Base-by-base conservation (phyloP, 257 asterid species). In the Fraxinus pennsylvanica region DNA sequence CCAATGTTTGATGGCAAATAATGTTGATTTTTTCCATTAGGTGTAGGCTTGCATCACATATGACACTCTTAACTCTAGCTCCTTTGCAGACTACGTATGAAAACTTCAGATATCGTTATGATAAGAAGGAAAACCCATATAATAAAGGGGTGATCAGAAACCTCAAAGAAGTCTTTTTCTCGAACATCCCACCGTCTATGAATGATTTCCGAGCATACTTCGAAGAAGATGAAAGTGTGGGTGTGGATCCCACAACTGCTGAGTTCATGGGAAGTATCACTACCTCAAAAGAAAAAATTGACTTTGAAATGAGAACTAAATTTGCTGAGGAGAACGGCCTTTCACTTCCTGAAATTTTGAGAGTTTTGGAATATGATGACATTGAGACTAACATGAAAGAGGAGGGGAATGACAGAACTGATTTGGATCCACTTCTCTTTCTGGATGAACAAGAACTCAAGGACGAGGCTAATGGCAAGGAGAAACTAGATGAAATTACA, bases 81-180 rank as follows among this genome's bases (percentile, higher is more conserved):
- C 59, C 50, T 76, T 43, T 84, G 86, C 97, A 96, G 99, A 92
- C 98, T 52, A 93, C 99, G 1, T 93, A 93, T 3, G 99, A 96
- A 85, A 96, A 96, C 87, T 93, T 96, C 86, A 90, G 99, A 81
- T 88, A 86, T 71, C 88, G 88, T 69, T 93, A 92, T 68, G 97
- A 89, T 71, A 85, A 82, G 79, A 91, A 85, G 90, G 97, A 87
- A 88, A 96, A 96, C 85, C 99, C 99, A 47, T 92, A 96, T 70
- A 89, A 93, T 92, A 89, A 72, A 78, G 98, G 99, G 80, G 75
- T 86, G 72, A 65, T 89, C 50, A 80, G 86, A 43, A 96, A 96
- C 79, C 77, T 96, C 75, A 84, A 65, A 81, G 98, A 93, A 80
- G 90, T 91, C 33, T 88, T 96, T 54, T 86, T 90, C 87, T 89